A percentile compares a stretch with the other conserved stretches of the same genome.
These are phyloP conservation scores for Diplodia seriata DNA, from an alignment of 2,329 filamentous ascomycete species.

Conservation along the genomic window DNA sequence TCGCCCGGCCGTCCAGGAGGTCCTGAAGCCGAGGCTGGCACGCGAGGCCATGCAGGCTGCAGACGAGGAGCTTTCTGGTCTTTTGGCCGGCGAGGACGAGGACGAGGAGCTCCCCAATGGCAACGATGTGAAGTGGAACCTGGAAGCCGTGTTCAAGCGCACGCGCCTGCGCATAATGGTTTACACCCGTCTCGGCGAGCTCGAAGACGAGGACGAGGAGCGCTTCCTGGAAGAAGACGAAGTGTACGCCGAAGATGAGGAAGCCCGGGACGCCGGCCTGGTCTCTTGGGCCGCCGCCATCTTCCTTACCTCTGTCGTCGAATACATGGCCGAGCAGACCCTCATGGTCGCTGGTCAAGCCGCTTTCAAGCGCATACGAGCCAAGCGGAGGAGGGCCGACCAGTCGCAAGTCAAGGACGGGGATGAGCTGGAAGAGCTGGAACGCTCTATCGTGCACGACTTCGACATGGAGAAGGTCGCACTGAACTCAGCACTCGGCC, in stretches of 20 bases:
- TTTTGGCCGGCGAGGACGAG: slow-evolving; percentile 81
- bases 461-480: slow-evolving; percentile 92
- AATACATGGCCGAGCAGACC: slow-evolving; percentile 91
- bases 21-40: slow-evolving; percentile 88
- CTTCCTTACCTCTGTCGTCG: slow-evolving; percentile 91
- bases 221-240: slow-evolving; percentile 72
- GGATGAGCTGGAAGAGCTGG: slow-evolving; percentile 60
- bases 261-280: slow-evolving; percentile 42
- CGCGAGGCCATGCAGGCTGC: slow-evolving; percentile 82
- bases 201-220: slow-evolving; percentile 98
- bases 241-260: slow-evolving; percentile 42
- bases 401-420: slow-evolving; percentile 29
- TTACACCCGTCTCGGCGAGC: slow-evolving; percentile 92
- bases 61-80: slow-evolving; percentile 86
- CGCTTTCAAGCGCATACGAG: slow-evolving; percentile 69
- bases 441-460: slow-evolving; percentile 83
- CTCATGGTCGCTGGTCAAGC: slow-evolving; percentile 87
- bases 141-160: slow-evolving; percentile 94
- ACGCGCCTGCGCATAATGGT: slow-evolving; percentile 96
- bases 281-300: slow-evolving; percentile 92
- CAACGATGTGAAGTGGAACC: slow-evolving; percentile 71
- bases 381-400: slow-evolving; percentile 48
- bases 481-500: slow-evolving; percentile 83
- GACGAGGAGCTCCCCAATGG: slow-evolving; percentile 53
- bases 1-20: slow-evolving; percentile 81